Base-by-base conservation (phyloP, 1,139 yeast genomes). In the Yamadazyma conglobata region DNA sequence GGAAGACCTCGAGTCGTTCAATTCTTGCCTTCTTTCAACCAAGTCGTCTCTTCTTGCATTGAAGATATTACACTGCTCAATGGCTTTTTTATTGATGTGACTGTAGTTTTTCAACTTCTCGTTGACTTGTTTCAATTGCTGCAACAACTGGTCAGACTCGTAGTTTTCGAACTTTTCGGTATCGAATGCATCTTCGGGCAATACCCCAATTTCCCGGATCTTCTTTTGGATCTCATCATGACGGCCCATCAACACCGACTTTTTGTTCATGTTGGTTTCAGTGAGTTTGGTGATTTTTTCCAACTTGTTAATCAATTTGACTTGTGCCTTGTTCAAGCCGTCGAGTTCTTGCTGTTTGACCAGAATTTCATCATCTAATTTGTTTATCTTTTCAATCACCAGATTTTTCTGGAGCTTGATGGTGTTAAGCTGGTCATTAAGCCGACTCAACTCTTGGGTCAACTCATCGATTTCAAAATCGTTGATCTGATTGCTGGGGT, bases 11-110 rank as follows among this genome's bases (percentile, higher is more conserved):
- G 96, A 86, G 25, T 63, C 70, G 19, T 76, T 83, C 24, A 91
- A 64, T 39, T 87, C 96, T 17, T 60, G 62, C 25, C 86, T 72
- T 45, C 96, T 76, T 15, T 62, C 64, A 1, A 69, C 70, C 40
- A 88, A 63, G 6, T 79, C 82, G 30, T 77, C 82, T 34, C 84
- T 70, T 52, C 88, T 93, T 39, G 73, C 77, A 10, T 84, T 76
- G 52, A 88, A 89, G 25, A 76, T 79, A 34, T 70, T 65, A 52
- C 72, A 86, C 52, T 91, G 96, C 48, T 89, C 97, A 45, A 85
- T 67, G 0, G 98, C 96, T 49, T 87, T 85, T 51, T 84, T 85
- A 58, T 91, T 91, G 35, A 91, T 85, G 54, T 87, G 95, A 14
- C 77, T 73, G 53, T 75, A 83, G 44, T 77, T 70, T 23, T 73